Percentiles rank a stretch among this genome's conserved stretches.
Conservation (phyloP, 176 grass and related monocot species). For the Typha latifolia region DNA sequence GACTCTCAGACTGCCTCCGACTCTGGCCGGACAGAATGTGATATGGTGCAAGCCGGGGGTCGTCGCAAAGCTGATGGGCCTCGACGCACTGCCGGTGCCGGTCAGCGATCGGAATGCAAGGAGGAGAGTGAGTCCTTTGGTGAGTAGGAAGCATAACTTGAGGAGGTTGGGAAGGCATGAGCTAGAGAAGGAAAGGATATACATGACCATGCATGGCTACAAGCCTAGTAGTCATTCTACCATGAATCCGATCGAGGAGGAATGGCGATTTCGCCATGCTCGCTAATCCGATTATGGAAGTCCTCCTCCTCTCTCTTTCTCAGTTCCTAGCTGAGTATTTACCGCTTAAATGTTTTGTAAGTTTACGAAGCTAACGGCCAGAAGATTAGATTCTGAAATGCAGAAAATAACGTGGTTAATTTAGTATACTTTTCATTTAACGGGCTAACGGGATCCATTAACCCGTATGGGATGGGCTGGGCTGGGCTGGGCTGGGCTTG, state of each 20-base stretch:
- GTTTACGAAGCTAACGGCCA: too few species aligned
- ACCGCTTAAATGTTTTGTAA: too few species aligned
- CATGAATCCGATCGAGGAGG: slow-evolving; percentile 2
- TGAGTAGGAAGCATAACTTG: slow-evolving; percentile 39
- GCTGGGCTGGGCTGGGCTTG: too few species aligned
- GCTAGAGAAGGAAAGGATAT: slow-evolving; percentile 61
- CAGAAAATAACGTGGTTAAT: too few species aligned
- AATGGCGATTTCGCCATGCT: not conserved
- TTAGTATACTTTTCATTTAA: too few species aligned
- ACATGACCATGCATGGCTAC: slow-evolving; percentile 48
- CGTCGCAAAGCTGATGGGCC: slow-evolving; percentile 83
- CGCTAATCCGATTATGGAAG: not conserved
- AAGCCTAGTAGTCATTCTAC: not conserved
- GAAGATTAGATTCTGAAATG: too few species aligned
- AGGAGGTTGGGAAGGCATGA: slow-evolving; percentile 32
- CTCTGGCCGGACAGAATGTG: slow-evolving; percentile 62
- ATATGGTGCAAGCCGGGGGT: slow-evolving; percentile 90
- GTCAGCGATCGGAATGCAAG: slow-evolving; percentile 22
- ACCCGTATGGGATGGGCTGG: too few species aligned
- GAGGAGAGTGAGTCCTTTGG: slow-evolving; percentile 1
- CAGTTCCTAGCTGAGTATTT: not conserved
- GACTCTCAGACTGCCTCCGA: slow-evolving; percentile 56
- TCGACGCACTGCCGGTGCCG: slow-evolving; percentile 64
- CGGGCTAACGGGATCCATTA: too few species aligned
- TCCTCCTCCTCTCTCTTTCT: not conserved